Evolutionary conservation across 306 rosid species (phyloP).

Genomic region (Trifolium repens): DNA sequence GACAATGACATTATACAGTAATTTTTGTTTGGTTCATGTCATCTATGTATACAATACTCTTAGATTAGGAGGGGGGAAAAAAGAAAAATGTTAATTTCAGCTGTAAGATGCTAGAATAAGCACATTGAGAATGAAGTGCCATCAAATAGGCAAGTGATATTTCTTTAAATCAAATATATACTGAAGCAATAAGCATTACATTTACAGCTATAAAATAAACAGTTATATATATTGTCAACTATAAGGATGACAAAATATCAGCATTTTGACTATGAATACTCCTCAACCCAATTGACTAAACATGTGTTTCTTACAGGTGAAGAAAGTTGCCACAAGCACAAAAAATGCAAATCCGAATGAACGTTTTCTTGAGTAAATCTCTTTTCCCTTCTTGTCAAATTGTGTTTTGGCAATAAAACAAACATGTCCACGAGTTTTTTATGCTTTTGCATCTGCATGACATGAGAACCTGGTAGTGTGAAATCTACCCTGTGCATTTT

Average conservation of each 20-base stretch:
- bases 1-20: neutral
- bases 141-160: constrained; percentile 32
- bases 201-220: constrained; percentile 40
- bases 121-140: constrained; percentile 23
- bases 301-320: neutral
- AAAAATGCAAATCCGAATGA: neutral
- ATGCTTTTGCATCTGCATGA: constrained; percentile 26
- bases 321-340: constrained; percentile 6
- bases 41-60: neutral
- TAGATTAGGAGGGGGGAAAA: too few species aligned
- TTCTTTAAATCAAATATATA: constrained; percentile 20
- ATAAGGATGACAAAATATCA: constrained; percentile 9
- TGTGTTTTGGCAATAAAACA: constrained; percentile 3
- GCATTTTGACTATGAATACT: constrained; percentile 25
- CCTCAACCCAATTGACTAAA: constrained; percentile 11
- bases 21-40: neutral
- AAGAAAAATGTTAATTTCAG: too few species aligned
- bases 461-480: constrained; percentile 17
- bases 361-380: neutral
- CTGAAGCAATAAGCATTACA: constrained; percentile 4
- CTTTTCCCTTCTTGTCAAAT: constrained; percentile 5
- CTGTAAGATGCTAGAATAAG: too few species aligned
- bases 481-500: constrained; percentile 37
- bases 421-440: constrained; percentile 5
- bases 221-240: constrained; percentile 7